Base-by-base conservation (phyloP, 176 grass and related monocot genomes). In the Oryza glaberrima region DNA sequence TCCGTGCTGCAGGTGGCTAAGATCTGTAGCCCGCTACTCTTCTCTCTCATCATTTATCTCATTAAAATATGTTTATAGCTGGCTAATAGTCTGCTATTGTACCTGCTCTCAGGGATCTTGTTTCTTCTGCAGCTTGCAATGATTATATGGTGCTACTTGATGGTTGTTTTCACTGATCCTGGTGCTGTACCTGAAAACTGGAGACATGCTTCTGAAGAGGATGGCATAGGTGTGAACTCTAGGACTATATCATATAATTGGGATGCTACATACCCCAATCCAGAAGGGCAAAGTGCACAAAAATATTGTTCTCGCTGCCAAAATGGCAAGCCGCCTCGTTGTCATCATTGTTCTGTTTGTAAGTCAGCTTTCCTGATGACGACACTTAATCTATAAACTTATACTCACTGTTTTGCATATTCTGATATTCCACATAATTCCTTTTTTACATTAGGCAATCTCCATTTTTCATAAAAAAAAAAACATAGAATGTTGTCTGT, bases 331-430 rank as follows among this genome's bases (percentile, higher is more conserved):
- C 93, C 93, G 87, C 89, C 85, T 49, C 92, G 96, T 64, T 94
- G 96, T 76, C 96, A 98, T 75, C 95, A 97, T 78, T 97, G 95
- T 88, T 97, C 95, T 79, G 82, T 97, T 32, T 97, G 95, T 97
- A 93, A 91, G 95, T 86, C 63, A 82, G 17, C 54, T 77, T 76
- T 79, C 43, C 66, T 77, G 16, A 72, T 81, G 12, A 48, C 44
- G 3, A 14, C 9, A 78, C 5, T 83, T 67, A 90, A 67, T 60
- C 10, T 88, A 35, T 80, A 23, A 54, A 67, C 5, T 22, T 54
- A 28, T 65, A 38, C n/a, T 67, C 12, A 48, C 17, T 79, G 11
- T 38, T 70, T 65, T 75, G 17, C 10, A 87, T 77, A 3, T 28
- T 28, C 28, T 28, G 28, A 28, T 28, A 28, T 69, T 76, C 11